Base-by-base conservation (phyloP, 331 rosid genomes). In the Ulmus americana region DNA sequence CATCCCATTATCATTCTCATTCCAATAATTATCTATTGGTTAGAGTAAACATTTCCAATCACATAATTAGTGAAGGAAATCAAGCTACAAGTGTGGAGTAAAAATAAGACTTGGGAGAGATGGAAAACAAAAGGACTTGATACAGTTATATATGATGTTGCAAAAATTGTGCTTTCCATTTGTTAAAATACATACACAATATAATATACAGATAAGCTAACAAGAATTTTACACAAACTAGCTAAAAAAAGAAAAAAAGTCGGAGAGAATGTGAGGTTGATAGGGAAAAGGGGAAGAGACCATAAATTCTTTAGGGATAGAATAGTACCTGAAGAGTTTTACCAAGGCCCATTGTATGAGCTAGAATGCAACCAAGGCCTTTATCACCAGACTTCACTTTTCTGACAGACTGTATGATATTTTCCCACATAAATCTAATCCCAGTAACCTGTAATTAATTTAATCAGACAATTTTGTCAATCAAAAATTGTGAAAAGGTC, bases 331-430 rank as follows among this genome's bases (percentile, higher is more conserved):
- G 98, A 71, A 92, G 76, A 39, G 98, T 92, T 92, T 92, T 92
- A 64, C 98, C 98, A 64, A 92, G 97, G 61, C 98, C 98, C 98
- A 92, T 92, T 18, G 86, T 92, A 79, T 92, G 98, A 72, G 98
- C 97, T 48, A 92, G 88, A 79, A 92, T 89, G 81, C 98, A 92
- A 51, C 98, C 98, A 80, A 92, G 97, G 64, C 97, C 98, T 74
- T 86, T 89, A 81, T 89, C 95, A 75, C 97, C 98, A 55, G 89
- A 87, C 71, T 80, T 89, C 82, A 92, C 95, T 77, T 77, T 84
- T 79, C 88, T 77, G 77, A 89, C 76, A 39, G 98, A 89, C 83
- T 92, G 91, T 75, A 92, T 79, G 69, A 92, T 89, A 78, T 92
- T 92, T 84, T 92, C 97, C 98, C 98, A 92, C 86, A 92, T 82